phyloP scores from a whole-genome alignment of 2,329 filamentous ascomycete genomes.

The Sporothrix euskadiensis region DNA sequence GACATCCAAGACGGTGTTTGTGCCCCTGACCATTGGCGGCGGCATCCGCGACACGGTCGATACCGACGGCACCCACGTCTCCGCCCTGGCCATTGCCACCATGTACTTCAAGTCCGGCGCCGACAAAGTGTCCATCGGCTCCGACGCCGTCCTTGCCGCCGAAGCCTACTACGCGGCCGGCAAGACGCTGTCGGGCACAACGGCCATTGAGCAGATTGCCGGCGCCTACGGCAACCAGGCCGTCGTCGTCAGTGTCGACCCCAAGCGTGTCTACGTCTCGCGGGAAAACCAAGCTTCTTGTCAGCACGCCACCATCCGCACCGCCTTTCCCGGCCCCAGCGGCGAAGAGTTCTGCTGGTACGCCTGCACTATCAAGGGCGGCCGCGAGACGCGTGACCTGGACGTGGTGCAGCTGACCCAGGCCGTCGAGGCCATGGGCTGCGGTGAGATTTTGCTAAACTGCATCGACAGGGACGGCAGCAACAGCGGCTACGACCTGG shows the following conservation, averaged over 20 bases:
- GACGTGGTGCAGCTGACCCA: conserved; percentile 85
- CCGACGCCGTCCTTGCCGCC: conserved; percentile 88
- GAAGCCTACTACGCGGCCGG: conserved; percentile 82
- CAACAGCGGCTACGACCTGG: conserved; percentile 90
- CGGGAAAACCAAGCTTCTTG: conserved; percentile 51
- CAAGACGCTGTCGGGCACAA: conserved; percentile 70
- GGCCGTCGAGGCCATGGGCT: conserved; percentile 93
- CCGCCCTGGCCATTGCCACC: conserved; percentile 87
- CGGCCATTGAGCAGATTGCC: conserved; percentile 94
- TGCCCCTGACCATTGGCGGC: conserved; percentile 91
- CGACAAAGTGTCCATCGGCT: conserved; percentile 96
- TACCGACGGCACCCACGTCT: conserved; percentile 80
- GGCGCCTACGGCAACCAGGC: conserved; percentile 93
- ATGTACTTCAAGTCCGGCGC: conserved; percentile 98
- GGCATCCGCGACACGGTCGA: conserved; percentile 93
- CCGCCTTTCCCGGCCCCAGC: conserved; percentile 66
- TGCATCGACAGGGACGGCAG: conserved; percentile 97
- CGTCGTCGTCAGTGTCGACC: conserved; percentile 93
- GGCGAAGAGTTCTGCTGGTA: conserved; percentile 92
- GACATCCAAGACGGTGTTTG: conserved; percentile 89
- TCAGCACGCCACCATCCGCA: conserved; percentile 72
- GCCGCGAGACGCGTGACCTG: conserved; percentile 88
- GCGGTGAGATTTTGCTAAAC: conserved; percentile 92
- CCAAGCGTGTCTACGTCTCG: conserved; percentile 83
- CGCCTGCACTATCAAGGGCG: conserved; percentile 94